Evolutionary conservation across 2,329 filamentous ascomycete species (phyloP).

Genomic region (Alternaria novae-zelandiae): DNA sequence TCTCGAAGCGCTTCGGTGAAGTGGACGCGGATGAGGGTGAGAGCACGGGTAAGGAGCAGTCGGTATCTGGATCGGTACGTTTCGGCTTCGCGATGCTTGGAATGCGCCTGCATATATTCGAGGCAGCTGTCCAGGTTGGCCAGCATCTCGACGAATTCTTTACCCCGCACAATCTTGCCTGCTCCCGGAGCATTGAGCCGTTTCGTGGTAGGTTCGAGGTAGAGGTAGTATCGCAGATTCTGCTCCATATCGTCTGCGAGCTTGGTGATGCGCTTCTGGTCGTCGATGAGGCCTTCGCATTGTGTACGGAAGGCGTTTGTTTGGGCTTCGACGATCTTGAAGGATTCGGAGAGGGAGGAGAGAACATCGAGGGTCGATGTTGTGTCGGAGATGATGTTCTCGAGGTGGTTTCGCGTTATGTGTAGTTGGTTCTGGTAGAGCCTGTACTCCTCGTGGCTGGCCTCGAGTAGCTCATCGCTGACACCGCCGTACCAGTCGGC

Average conservation of each 20-base stretch:
- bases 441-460: constrained; percentile 86
- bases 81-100: constrained; percentile 84
- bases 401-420: constrained; percentile 81
- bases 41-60: constrained; percentile 73
- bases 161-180: constrained; percentile 80
- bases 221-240: constrained; percentile 93
- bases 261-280: constrained; percentile 78
- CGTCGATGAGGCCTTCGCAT: constrained; percentile 84
- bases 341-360: constrained; percentile 80
- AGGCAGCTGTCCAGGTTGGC: constrained; percentile 87
- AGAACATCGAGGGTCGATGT: constrained; percentile 77
- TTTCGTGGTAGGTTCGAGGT: constrained; percentile 87
- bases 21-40: constrained; percentile 71
- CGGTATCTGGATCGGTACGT: constrained; percentile 88
- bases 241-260: constrained; percentile 85
- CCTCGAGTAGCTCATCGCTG: constrained; percentile 74
- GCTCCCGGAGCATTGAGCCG: constrained; percentile 92
- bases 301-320: constrained; percentile 92
- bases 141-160: constrained; percentile 87
- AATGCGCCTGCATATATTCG: constrained; percentile 87
- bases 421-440: constrained; percentile 82
- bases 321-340: constrained; percentile 84
- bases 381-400: constrained; percentile 78
- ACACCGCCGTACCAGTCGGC: constrained; percentile 64
- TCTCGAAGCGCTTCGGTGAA: constrained; percentile 69